phyloP scores from a whole-genome alignment of 441 rosid genomes.

The Erysimum cheiri region DNA sequence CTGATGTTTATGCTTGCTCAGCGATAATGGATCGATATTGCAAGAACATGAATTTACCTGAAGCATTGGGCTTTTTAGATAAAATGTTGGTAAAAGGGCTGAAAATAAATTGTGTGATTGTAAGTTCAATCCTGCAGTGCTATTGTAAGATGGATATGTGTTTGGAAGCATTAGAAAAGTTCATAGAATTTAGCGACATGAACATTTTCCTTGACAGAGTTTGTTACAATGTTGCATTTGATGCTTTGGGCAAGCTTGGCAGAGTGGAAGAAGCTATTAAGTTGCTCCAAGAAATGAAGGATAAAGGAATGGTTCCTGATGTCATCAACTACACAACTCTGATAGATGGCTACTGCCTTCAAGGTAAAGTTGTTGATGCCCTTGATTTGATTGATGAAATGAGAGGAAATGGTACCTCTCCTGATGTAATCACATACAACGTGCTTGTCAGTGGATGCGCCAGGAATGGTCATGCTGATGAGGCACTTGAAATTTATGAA shows the following conservation, averaged over 20 bases:
- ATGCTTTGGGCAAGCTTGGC: conserved; percentile 68
- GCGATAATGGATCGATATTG: conserved; percentile 58
- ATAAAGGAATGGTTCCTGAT: conserved; percentile 57
- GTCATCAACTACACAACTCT: conserved; percentile 69
- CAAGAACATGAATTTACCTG: conserved; percentile 50
- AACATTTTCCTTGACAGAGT: conserved; percentile 61
- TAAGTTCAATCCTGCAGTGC: conserved; percentile 62
- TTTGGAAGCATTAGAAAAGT: conserved; percentile 50
- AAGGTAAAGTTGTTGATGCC: conserved; percentile 55
- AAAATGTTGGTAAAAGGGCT: conserved; percentile 59
- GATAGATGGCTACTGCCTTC: conserved; percentile 63
- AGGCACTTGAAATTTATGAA: conserved; percentile 46
- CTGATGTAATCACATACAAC: conserved; percentile 61
- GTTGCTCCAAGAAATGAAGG: conserved; percentile 67
- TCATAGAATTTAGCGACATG: conserved; percentile 47
- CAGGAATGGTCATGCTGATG: conserved; percentile 52
- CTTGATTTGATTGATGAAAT: conserved; percentile 57
- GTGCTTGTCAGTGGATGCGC: conserved; percentile 64
- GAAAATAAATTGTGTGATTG: conserved; percentile 61
- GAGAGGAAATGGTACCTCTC: conserved; percentile 52
- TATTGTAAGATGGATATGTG: conserved; percentile 51
- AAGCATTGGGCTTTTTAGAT: conserved; percentile 54
- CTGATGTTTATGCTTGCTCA: conserved; percentile 51
- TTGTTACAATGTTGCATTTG: conserved; percentile 55
- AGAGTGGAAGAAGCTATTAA: conserved; percentile 61